Percentiles rank a stretch among this genome's conserved stretches.
Conservation (phyloP, 257 asterid genomes). For the Solanum pinnatisectum region DNA sequence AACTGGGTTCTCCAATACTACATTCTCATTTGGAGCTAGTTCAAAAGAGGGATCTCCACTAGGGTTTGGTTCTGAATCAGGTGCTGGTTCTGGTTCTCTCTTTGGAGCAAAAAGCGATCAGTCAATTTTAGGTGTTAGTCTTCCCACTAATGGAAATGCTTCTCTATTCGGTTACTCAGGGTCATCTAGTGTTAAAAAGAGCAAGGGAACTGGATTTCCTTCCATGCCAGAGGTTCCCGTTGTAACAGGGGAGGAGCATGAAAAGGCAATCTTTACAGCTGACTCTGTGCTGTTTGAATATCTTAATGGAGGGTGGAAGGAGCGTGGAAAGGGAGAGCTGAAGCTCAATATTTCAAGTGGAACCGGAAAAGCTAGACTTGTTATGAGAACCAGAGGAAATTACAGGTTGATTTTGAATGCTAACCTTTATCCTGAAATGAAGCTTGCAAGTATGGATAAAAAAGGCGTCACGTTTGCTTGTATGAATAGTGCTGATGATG, state of each 20-base stretch:
- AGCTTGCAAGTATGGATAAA: conserved; percentile 85
- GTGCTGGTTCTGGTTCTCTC: background rate
- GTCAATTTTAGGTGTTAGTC: conserved; percentile 1
- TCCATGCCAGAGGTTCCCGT: conserved; percentile 50
- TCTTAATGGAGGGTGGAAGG: conserved; percentile 73
- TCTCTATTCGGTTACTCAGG: conserved; percentile 39
- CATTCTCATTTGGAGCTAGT: conserved; percentile 71
- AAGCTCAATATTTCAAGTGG: conserved; percentile 56
- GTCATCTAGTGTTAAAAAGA: conserved; percentile 19
- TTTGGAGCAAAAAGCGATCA: conserved; percentile 8
- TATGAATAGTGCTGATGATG: conserved; percentile 62
- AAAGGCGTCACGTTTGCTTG: conserved; percentile 88
- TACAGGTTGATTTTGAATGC: conserved; percentile 81
- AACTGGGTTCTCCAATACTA: conserved; percentile 65
- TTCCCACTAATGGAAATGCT: conserved; percentile 18
- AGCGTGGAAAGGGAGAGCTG: conserved; percentile 89
- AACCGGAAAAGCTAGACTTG: conserved; percentile 61
- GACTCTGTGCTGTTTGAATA: conserved; percentile 68
- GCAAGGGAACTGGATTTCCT: conserved; percentile 37
- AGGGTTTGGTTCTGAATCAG: conserved; percentile 17
- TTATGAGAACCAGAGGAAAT: conserved; percentile 82
- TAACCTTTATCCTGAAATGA: conserved; percentile 79
- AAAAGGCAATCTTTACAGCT: conserved; percentile 51
- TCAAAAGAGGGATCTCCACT: conserved; percentile 36
- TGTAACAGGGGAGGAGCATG: conserved; percentile 80